phyloP scores from a whole-genome alignment of 495 filamentous ascomycete genomes.

The Pseudevernia furfuracea region DNA sequence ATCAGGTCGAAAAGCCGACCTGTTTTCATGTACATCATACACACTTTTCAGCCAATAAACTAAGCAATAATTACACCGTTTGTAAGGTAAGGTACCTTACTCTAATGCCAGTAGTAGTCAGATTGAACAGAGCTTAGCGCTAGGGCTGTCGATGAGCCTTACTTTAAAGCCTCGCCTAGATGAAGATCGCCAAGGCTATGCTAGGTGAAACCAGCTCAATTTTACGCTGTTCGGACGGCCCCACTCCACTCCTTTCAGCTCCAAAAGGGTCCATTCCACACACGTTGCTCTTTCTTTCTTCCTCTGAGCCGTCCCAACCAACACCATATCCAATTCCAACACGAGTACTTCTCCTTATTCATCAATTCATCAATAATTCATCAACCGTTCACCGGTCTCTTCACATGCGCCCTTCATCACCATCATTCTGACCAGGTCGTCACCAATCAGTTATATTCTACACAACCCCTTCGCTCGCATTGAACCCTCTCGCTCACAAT shows the following conservation, averaged over 20 bases:
- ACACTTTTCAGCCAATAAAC: too few relatives aligned
- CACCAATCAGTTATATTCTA: neutral
- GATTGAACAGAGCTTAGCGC: too few relatives aligned
- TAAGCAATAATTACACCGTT: too few relatives aligned
- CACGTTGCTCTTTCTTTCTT: neutral
- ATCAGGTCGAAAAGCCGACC: too few relatives aligned
- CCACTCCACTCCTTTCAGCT: neutral
- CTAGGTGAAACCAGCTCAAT: constrained; percentile 2
- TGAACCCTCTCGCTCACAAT: constrained; percentile 15
- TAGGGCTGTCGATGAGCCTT: neutral
- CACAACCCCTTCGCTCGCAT: neutral
- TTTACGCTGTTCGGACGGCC: neutral
- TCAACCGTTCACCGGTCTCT: too few relatives aligned
- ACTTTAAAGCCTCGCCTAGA: too few relatives aligned
- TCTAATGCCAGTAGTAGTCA: too few relatives aligned
- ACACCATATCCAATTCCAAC: constrained; percentile 5
- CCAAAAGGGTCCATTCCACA: neutral
- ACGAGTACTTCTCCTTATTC: neutral
- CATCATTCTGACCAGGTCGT: constrained; percentile 5
- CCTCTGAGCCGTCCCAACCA: constrained; percentile 1
- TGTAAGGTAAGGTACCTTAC: too few relatives aligned
- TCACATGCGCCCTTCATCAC: constrained; percentile 1
- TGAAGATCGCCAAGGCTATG: neutral
- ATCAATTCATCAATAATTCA: constrained; percentile 2
- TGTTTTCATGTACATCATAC: too few relatives aligned